Conservation (phyloP, 257 asterid species). For the Misopates orontium region DNA sequence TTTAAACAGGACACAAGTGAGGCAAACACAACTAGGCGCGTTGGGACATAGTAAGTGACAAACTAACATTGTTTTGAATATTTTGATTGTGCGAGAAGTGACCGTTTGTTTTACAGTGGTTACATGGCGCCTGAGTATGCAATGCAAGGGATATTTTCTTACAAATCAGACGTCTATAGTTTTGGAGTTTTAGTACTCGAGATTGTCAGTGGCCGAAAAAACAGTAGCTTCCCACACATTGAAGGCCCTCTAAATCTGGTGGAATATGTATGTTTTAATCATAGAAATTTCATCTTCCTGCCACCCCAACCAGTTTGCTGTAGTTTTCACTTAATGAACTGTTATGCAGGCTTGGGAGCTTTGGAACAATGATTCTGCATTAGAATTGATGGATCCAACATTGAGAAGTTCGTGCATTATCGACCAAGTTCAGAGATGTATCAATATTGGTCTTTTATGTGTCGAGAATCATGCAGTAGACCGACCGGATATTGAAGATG, state of each 20-base stretch:
- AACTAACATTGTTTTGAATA: background rate
- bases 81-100: background rate
- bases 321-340: background rate
- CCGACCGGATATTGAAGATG: constrained; percentile 41
- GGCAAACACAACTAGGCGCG: constrained; percentile 37
- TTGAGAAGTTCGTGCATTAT: constrained; percentile 16
- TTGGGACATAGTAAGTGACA: constrained; percentile 41
- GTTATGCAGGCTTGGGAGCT: constrained; percentile 44
- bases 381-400: constrained; percentile 35
- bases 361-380: constrained; percentile 32
- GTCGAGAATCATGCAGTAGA: constrained; percentile 36
- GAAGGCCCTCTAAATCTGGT: constrained; percentile 41
- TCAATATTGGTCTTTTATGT: constrained; percentile 41
- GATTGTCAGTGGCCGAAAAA: constrained; percentile 46
- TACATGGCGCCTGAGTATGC: constrained; percentile 53
- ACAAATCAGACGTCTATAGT: constrained; percentile 49
- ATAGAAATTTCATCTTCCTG: background rate
- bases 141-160: constrained; percentile 42
- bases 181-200: constrained; percentile 43
- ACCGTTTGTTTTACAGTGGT: constrained; percentile 25
- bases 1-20: constrained; percentile 18
- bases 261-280: constrained; percentile 38
- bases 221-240: constrained; percentile 23
- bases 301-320: too few species aligned
- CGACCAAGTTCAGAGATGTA: constrained; percentile 30